phyloP scores from a whole-genome alignment of 345 rosid species.

The Ceriops decandra region DNA sequence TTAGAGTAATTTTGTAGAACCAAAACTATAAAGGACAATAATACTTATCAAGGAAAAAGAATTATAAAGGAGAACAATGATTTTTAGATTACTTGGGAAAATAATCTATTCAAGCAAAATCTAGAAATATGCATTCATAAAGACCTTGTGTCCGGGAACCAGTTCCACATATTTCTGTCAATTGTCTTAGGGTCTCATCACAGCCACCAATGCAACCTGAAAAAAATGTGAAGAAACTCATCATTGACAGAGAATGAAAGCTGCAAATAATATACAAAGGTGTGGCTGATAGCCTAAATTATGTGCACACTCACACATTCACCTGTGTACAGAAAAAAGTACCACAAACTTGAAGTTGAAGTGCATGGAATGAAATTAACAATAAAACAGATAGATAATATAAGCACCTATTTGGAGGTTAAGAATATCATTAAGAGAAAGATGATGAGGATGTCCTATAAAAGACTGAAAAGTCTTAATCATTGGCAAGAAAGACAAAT shows the following conservation, averaged over 20 bases:
- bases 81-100: background rate
- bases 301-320: too few species aligned
- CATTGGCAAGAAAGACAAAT: too few species aligned
- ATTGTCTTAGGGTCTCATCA: slow-evolving; percentile 68
- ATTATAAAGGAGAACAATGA: background rate
- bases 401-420: too few species aligned
- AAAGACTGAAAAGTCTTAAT: too few species aligned
- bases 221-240: slow-evolving; percentile 14
- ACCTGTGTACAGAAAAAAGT: too few species aligned
- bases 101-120: background rate
- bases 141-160: slow-evolving; percentile 85
- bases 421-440: too few species aligned
- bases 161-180: slow-evolving; percentile 89
- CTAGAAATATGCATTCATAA: slow-evolving; percentile 1
- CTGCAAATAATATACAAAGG: background rate
- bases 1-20: too few species aligned
- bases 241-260: background rate
- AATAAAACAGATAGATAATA: too few species aligned
- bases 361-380: too few species aligned
- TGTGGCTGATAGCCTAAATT: too few species aligned
- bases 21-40: background rate
- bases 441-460: too few species aligned
- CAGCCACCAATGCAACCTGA: slow-evolving; percentile 96
- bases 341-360: too few species aligned
- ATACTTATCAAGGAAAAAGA: background rate